Evolutionary conservation across 2,329 filamentous ascomycete genomes (phyloP).

Genomic region (Exophiala phaeomuriformis): DNA sequence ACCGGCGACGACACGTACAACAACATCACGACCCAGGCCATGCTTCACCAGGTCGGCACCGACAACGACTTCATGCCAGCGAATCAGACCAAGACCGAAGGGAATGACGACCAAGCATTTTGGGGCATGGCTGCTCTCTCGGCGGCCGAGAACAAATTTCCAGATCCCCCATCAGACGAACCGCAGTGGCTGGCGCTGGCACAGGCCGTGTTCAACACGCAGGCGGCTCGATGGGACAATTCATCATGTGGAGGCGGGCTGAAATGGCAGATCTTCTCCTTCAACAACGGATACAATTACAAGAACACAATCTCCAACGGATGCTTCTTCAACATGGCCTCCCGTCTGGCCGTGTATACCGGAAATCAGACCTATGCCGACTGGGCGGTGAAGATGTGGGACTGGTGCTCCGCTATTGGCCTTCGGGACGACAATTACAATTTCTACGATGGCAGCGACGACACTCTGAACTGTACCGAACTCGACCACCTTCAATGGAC

Average conservation of each 20-base stretch:
- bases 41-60: constrained; percentile 67
- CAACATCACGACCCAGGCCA: constrained; percentile 56
- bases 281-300: constrained; percentile 60
- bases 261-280: constrained; percentile 77
- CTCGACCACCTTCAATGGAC: constrained; percentile 50
- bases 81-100: constrained; percentile 41
- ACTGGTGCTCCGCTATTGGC: constrained; percentile 48
- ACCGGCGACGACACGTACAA: constrained; percentile 69
- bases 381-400: constrained; percentile 62
- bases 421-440: constrained; percentile 46
- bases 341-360: constrained; percentile 70
- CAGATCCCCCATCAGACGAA: constrained; percentile 54
- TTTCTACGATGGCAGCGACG: constrained; percentile 51
- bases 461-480: constrained; percentile 44
- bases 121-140: constrained; percentile 78
- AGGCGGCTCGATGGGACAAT: constrained; percentile 62
- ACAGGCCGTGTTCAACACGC: constrained; percentile 74
- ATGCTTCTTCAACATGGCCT: constrained; percentile 51
- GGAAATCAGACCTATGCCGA: constrained; percentile 69
- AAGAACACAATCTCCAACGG: constrained; percentile 55
- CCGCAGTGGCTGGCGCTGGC: constrained; percentile 72
- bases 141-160: constrained; percentile 69
- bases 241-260: constrained; percentile 63
- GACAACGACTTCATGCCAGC: constrained; percentile 70
- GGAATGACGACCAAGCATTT: constrained; percentile 61